phyloP scores from a whole-genome alignment of 2,329 filamentous ascomycete species.

The Neonectria sp. region DNA sequence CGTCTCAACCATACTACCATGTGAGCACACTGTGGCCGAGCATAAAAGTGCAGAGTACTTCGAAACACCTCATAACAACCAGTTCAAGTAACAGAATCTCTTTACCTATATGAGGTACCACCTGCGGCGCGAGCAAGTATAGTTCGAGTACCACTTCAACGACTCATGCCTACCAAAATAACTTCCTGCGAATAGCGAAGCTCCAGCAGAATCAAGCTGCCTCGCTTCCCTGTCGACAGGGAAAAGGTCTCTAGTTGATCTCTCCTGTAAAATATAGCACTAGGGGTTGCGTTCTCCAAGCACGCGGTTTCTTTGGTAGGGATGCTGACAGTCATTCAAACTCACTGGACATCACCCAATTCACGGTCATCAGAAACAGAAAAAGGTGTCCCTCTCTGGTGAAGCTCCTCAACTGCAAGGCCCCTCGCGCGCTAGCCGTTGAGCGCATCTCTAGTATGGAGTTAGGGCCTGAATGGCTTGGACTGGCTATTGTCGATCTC shows the following conservation, averaged over 20 bases:
- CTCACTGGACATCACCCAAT: not conserved
- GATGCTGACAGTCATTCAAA: not conserved
- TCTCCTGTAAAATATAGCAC: not conserved
- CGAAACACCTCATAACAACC: not conserved
- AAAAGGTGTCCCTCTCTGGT: slow-evolving; percentile 16
- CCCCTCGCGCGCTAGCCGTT: slow-evolving; percentile 7
- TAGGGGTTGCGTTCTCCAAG: not conserved
- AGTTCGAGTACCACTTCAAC: not conserved
- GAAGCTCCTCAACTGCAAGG: slow-evolving; percentile 1
- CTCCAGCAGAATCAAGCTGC: not conserved
- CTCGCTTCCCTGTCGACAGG: not conserved
- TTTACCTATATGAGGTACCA: slow-evolving; percentile 5
- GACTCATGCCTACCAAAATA: not conserved
- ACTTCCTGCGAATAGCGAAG: not conserved
- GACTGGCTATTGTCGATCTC: slow-evolving; percentile 28
- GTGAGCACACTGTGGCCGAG: slow-evolving; percentile 38
- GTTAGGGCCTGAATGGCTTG: slow-evolving; percentile 22
- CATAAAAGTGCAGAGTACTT: slow-evolving; percentile 27
- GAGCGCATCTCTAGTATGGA: slow-evolving; percentile 10
- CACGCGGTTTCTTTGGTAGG: not conserved
- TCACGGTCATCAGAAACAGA: not conserved
- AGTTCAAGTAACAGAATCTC: slow-evolving; percentile 15
- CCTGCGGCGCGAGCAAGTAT: not conserved
- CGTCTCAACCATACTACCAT: slow-evolving; percentile 41
- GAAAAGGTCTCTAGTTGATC: not conserved